Evolutionary conservation across 1,284 basidiomycete genomes (phyloP).

Genomic region (Lentinula novae-zelandiae): DNA sequence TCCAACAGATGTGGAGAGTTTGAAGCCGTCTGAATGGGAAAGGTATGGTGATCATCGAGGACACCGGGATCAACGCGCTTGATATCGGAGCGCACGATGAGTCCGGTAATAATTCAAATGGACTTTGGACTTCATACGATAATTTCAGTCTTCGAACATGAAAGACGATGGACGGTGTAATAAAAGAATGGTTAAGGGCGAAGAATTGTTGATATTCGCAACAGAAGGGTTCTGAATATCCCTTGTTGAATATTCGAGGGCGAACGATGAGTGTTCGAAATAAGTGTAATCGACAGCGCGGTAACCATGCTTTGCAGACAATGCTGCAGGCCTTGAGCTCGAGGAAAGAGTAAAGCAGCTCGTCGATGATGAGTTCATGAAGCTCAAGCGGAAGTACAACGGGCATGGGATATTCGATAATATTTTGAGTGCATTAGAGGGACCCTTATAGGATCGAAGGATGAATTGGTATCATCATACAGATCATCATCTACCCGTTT

Average conservation of each 20-base stretch:
- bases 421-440: neutral
- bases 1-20: neutral
- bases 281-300: neutral
- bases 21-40: neutral
- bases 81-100: neutral
- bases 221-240: neutral
- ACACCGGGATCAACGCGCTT: neutral
- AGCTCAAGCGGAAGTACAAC: neutral
- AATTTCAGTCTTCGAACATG: neutral
- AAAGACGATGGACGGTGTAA: neutral
- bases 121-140: neutral
- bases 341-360: neutral
- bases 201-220: neutral
- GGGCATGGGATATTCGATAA: neutral
- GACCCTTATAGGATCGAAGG: neutral
- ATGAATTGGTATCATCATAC: too few species aligned
- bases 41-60: neutral
- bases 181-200: neutral
- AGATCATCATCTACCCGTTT: too few species aligned
- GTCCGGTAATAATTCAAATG: neutral
- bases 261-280: neutral
- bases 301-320: constrained; percentile 3
- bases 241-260: neutral
- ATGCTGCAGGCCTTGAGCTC: neutral
- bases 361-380: constrained; percentile 4